phyloP scores from a whole-genome alignment of 345 rosid species.

The Citrus medica region DNA sequence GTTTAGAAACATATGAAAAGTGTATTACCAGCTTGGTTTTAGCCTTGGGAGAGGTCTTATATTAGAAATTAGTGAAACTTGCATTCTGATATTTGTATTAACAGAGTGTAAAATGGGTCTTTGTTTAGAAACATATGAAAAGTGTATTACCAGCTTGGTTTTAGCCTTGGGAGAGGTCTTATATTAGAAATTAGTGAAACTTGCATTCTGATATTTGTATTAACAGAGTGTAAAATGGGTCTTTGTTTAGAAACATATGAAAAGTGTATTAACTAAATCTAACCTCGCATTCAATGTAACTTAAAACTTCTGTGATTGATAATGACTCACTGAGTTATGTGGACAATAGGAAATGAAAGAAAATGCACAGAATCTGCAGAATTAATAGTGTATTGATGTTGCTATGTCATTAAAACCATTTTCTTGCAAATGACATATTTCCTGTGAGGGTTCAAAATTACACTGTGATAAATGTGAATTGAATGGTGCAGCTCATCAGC shows the following conservation, averaged over 20 bases:
- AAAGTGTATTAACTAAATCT: neutral
- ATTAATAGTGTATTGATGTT: neutral
- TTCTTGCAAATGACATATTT: neutral
- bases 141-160: neutral
- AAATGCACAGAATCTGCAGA: neutral
- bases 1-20: neutral
- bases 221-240: neutral
- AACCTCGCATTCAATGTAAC: neutral
- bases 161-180: neutral
- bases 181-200: neutral
- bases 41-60: neutral
- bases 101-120: neutral
- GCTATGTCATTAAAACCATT: neutral
- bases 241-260: neutral
- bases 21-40: neutral
- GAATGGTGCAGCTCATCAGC: conserved; percentile 44
- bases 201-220: neutral
- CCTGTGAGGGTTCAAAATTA: neutral
- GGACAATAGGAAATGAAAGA: neutral
- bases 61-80: neutral
- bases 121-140: neutral
- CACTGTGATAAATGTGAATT: conserved; percentile 1
- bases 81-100: neutral
- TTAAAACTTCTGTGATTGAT: neutral
- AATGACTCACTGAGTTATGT: neutral